phyloP scores from a whole-genome alignment of 768 basidiomycete species.

The Aureoboletus auriporus region DNA sequence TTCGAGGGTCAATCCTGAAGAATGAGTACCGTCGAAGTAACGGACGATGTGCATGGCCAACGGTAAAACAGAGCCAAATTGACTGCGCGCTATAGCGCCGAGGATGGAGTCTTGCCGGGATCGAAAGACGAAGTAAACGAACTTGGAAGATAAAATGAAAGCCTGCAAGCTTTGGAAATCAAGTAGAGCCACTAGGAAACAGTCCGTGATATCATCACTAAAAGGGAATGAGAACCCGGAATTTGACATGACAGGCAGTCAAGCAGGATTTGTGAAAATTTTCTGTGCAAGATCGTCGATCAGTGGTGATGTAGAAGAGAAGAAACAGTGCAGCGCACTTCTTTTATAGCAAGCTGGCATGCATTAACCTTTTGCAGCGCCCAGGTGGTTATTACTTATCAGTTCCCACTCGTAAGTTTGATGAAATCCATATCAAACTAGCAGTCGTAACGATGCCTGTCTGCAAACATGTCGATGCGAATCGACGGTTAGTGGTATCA shows the following conservation, averaged over 20 bases:
- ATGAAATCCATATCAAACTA: too few relatives aligned
- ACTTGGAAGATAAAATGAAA: slow-evolving; percentile 27
- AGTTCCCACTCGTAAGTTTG: too few relatives aligned
- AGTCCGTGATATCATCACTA: slow-evolving; percentile 30
- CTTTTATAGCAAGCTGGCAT: too few relatives aligned
- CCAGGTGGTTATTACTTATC: too few relatives aligned
- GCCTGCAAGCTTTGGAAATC: slow-evolving; percentile 26
- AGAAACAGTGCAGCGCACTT: too few relatives aligned
- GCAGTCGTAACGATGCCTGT: too few relatives aligned
- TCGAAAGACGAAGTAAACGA: slow-evolving; percentile 28
- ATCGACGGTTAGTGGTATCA: too few relatives aligned
- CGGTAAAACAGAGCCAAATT: slow-evolving; percentile 29
- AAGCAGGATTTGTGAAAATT: not conserved
- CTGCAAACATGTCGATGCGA: too few relatives aligned
- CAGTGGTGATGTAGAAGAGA: too few relatives aligned
- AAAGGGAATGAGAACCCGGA: not conserved
- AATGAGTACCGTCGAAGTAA: slow-evolving; percentile 5
- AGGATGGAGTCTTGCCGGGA: slow-evolving; percentile 28
- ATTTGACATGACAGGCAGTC: slow-evolving; percentile 1
- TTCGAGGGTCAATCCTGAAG: slow-evolving; percentile 4
- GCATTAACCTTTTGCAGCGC: too few relatives aligned
- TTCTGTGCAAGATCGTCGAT: too few relatives aligned
- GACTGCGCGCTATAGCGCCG: slow-evolving; percentile 26
- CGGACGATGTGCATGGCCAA: slow-evolving; percentile 28
- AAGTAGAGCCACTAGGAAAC: slow-evolving; percentile 24